Conservation (phyloP, 768 basidiomycete genomes). For the Hericium rajendrae region DNA sequence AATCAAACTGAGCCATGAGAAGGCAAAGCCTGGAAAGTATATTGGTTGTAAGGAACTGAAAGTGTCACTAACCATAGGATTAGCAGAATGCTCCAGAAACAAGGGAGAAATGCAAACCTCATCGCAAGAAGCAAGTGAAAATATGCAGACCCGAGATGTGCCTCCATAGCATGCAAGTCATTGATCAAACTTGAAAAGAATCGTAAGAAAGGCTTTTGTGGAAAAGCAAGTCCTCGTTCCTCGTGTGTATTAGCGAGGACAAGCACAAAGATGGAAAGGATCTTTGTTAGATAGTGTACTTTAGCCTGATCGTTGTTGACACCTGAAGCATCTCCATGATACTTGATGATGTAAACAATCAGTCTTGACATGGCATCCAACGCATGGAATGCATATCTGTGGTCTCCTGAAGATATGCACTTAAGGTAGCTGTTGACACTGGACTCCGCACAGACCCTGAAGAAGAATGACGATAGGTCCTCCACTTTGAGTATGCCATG, state of each 20-base stretch:
- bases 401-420: constrained; percentile 61
- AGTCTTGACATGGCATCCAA: constrained; percentile 92
- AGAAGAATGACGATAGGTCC: constrained; percentile 95
- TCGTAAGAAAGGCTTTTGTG: constrained; percentile 96
- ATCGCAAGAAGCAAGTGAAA: constrained; percentile 82
- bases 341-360: constrained; percentile 97
- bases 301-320: constrained; percentile 92
- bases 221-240: constrained; percentile 84
- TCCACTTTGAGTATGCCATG: constrained; percentile 95
- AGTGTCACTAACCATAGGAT: constrained; percentile 54
- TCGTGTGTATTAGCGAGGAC: constrained; percentile 93
- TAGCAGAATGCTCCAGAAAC: background rate
- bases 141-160: constrained; percentile 79
- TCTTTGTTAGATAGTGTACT: constrained; percentile 94
- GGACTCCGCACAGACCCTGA: constrained; percentile 93
- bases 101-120: constrained; percentile 41
- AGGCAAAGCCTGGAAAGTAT: constrained; percentile 96
- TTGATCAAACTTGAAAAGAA: constrained; percentile 96
- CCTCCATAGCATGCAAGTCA: constrained; percentile 82
- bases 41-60: constrained; percentile 93
- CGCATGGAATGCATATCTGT: constrained; percentile 76
- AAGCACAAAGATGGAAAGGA: constrained; percentile 92
- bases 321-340: constrained; percentile 92
- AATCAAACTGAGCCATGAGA: constrained; percentile 95
- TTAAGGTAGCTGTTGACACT: constrained; percentile 85